Evolutionary conservation across 169 alveolate species (phyloP).

Genomic region (Plasmodium cynomolgi): DNA sequence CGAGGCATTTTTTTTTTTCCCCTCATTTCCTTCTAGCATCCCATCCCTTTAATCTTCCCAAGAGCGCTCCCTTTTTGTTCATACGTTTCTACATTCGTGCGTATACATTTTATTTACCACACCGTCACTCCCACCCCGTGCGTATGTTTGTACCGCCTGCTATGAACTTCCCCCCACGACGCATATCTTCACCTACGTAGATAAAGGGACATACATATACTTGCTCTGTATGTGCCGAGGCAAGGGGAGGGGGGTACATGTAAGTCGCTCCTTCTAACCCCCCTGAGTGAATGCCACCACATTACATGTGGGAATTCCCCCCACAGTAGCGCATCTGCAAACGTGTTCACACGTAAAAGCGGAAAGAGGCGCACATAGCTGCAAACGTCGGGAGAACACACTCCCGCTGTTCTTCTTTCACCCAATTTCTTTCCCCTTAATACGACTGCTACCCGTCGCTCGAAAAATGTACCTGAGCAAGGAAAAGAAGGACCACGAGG

Average conservation of each 20-base stretch:
- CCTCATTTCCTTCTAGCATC: not conserved
- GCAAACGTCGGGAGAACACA: not conserved
- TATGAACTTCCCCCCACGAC: not conserved
- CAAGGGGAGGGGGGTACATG: not conserved
- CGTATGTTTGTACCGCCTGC: not conserved
- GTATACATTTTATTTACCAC: not conserved
- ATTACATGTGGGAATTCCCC: not conserved
- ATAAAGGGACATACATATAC: not conserved
- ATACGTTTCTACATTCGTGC: not conserved
- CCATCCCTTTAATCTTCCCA: not conserved
- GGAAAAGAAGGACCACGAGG: conserved; percentile 45
- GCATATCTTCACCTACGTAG: not conserved
- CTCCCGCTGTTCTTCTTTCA: not conserved
- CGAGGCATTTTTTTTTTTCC: not conserved
- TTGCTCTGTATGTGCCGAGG: not conserved
- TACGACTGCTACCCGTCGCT: not conserved
- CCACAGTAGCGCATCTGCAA: not conserved
- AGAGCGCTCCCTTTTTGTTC: not conserved
- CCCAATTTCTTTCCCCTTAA: too few species aligned
- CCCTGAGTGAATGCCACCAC: not conserved
- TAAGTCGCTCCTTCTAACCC: not conserved
- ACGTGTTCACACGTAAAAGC: not conserved
- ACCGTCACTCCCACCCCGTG: not conserved
- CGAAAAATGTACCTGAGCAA: conserved; percentile 38
- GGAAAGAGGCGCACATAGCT: not conserved